Percentiles rank a stretch among this genome's conserved stretches.
phyloP scores from a whole-genome alignment of 1,284 basidiomycete genomes.

The Exsudoporus floridanus region DNA sequence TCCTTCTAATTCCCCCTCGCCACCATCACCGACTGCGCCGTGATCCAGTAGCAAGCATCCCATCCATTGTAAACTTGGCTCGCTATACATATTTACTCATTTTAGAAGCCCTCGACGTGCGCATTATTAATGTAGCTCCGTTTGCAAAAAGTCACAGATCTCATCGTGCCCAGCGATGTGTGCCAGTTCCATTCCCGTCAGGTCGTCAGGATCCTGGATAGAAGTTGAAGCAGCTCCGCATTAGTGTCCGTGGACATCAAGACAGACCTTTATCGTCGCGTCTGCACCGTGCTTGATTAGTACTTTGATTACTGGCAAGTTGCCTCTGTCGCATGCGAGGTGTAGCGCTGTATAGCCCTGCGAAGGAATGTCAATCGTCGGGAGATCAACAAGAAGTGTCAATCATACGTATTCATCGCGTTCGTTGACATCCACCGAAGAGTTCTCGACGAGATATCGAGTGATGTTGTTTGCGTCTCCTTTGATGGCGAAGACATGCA shows the following conservation, averaged over 20 bases:
- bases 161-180: slow-evolving; percentile 62
- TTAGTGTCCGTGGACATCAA: not conserved
- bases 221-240: slow-evolving; percentile 2
- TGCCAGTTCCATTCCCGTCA: slow-evolving; percentile 67
- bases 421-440: slow-evolving; percentile 43
- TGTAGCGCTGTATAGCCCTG: slow-evolving; percentile 87
- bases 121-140: slow-evolving; percentile 17
- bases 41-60: slow-evolving; percentile 7
- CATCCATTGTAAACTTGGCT: slow-evolving; percentile 1
- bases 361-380: slow-evolving; percentile 6
- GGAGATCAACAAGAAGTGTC: not conserved
- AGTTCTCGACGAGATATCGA: slow-evolving; percentile 44
- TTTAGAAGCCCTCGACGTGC: slow-evolving; percentile 12
- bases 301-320: slow-evolving; percentile 52
- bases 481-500: slow-evolving; percentile 68
- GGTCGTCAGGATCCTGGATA: slow-evolving; percentile 67
- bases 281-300: slow-evolving; percentile 72
- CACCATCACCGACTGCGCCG: slow-evolving; percentile 3
- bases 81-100: slow-evolving; percentile 7
- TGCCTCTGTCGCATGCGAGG: slow-evolving; percentile 81
- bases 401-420: slow-evolving; percentile 64
- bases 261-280: slow-evolving; percentile 53
- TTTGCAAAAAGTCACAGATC: slow-evolving; percentile 52
- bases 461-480: slow-evolving; percentile 52
- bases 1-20: not conserved